Percentiles rank a stretch among this genome's conserved stretches.
phyloP scores from a whole-genome alignment of 1,139 yeast genomes.

The Spathaspora sp. region DNA sequence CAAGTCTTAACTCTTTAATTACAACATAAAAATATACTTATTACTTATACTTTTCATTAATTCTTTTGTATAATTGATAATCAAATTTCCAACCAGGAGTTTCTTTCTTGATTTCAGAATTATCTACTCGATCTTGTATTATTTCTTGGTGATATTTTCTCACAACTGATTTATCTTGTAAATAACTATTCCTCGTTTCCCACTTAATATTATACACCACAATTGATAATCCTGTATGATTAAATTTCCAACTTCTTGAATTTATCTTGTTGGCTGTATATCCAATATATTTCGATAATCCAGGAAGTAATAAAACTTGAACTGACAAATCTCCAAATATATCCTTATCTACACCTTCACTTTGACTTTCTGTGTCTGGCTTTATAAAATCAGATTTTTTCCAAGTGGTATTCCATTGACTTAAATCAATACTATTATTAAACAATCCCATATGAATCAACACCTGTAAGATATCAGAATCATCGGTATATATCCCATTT shows the following conservation, averaged over 20 bases:
- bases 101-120: slow-evolving; percentile 15
- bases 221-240: slow-evolving; percentile 70
- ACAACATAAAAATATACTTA: background rate
- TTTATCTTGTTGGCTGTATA: slow-evolving; percentile 64
- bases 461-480: slow-evolving; percentile 77
- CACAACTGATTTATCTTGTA: slow-evolving; percentile 28
- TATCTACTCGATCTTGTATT: slow-evolving; percentile 23
- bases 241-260: slow-evolving; percentile 67
- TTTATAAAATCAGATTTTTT: slow-evolving; percentile 23
- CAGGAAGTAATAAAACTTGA: slow-evolving; percentile 69
- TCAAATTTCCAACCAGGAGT: slow-evolving; percentile 37
- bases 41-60: slow-evolving; percentile 23
- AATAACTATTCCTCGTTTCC: slow-evolving; percentile 37
- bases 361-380: slow-evolving; percentile 16
- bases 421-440: slow-evolving; percentile 25
- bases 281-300: slow-evolving; percentile 61
- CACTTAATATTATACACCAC: slow-evolving; percentile 57
- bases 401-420: slow-evolving; percentile 37
- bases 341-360: slow-evolving; percentile 23
- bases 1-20: too few species aligned
- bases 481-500: slow-evolving; percentile 78
- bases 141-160: slow-evolving; percentile 31
- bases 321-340: slow-evolving; percentile 59
- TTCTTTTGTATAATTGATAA: slow-evolving; percentile 24
- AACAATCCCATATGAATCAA: slow-evolving; percentile 75